These are phyloP conservation scores for Letharia lupina DNA, from an alignment of 495 filamentous ascomycete species.

Conservation along the genomic window DNA sequence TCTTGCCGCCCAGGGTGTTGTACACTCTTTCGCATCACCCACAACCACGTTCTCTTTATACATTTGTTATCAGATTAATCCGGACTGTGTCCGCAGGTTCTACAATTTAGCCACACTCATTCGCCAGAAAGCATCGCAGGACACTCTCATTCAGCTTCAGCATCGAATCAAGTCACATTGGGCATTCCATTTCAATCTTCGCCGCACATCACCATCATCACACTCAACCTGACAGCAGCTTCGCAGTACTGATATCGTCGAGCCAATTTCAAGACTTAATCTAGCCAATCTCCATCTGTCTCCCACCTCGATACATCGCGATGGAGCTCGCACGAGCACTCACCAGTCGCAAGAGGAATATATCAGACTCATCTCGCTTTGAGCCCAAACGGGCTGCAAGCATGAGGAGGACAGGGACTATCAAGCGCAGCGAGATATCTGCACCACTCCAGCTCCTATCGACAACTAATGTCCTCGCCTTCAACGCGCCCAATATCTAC, in stretches of 20 bases:
- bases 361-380: constrained; percentile 38
- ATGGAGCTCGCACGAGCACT: constrained; percentile 61
- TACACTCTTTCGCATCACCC: constrained; percentile 30
- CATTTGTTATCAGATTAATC: constrained; percentile 6
- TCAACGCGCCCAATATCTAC: constrained; percentile 77
- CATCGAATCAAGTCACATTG: constrained; percentile 12
- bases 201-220: constrained; percentile 13
- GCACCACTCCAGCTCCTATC: constrained; percentile 77
- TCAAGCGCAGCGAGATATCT: constrained; percentile 66
- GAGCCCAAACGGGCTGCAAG: constrained; percentile 44
- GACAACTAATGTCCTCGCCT: constrained; percentile 92
- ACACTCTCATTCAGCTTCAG: constrained; percentile 20
- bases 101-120: constrained; percentile 5
- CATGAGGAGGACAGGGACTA: constrained; percentile 39
- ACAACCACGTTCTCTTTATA: constrained; percentile 28
- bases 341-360: constrained; percentile 49
- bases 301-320: constrained; percentile 33
- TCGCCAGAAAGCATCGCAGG: constrained; percentile 20
- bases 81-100: constrained; percentile 25
- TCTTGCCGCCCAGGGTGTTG: constrained; percentile 29
- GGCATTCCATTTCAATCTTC: constrained; percentile 7
- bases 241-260: constrained; percentile 10
- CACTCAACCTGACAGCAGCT: constrained; percentile 2
- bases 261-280: neutral
- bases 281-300: constrained; percentile 25